Evolutionary conservation across 345 rosid genomes (phyloP).

Genomic region (Microcos paniculata): DNA sequence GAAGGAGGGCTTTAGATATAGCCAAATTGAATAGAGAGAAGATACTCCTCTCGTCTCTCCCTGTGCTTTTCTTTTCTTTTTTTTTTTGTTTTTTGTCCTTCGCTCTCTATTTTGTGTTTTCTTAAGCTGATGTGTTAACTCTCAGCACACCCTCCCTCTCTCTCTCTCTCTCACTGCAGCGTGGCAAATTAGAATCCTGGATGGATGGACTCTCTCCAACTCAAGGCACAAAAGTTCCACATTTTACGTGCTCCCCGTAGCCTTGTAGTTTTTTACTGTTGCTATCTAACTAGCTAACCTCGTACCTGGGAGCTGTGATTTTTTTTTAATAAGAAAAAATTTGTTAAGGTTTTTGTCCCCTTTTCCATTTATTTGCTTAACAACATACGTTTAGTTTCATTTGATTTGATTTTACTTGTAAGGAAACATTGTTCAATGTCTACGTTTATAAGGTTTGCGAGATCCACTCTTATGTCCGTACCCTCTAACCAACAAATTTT

Average conservation of each 20-base stretch:
- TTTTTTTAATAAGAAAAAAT: too few relatives aligned
- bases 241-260: background rate
- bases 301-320: background rate
- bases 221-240: background rate
- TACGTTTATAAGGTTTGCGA: too few relatives aligned
- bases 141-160: background rate
- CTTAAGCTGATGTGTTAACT: constrained; percentile 6
- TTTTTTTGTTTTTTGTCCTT: background rate
- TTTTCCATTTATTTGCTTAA: background rate
- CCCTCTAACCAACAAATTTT: too few relatives aligned
- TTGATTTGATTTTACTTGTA: too few relatives aligned
- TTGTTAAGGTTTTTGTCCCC: background rate
- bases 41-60: background rate
- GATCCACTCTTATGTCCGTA: too few relatives aligned
- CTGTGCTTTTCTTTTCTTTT: background rate
- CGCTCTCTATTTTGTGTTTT: background rate
- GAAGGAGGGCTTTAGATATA: too few relatives aligned
- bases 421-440: too few relatives aligned
- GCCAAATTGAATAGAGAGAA: background rate
- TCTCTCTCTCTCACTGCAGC: background rate
- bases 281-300: background rate
- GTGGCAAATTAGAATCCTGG: background rate
- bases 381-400: background rate
- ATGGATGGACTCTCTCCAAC: background rate
- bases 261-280: background rate